phyloP scores from a whole-genome alignment of 208 protist genomes.

The Polymyxa betae region DNA sequence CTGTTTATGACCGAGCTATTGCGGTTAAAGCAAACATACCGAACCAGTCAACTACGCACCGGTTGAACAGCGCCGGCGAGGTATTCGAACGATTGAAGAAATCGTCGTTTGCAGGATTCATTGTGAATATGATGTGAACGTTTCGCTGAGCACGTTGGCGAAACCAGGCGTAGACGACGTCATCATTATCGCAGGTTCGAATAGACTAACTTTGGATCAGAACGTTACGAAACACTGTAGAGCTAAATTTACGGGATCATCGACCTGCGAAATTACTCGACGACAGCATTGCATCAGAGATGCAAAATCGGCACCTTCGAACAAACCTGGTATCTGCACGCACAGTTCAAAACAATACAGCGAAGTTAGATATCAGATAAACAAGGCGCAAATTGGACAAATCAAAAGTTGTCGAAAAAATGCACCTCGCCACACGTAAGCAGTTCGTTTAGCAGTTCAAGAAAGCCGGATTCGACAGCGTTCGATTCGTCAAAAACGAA shows the following conservation, averaged over 20 bases:
- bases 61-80: conserved; percentile 98
- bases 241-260: neutral
- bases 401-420: no score
- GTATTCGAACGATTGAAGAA: conserved; percentile 90
- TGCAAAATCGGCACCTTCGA: conserved; percentile 55
- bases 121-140: conserved; percentile 98
- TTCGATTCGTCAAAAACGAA: conserved; percentile 99
- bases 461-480: conserved; percentile 94
- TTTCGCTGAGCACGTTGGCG: conserved; percentile 90
- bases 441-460: conserved; percentile 99
- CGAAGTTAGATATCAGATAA: no score
- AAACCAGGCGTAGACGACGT: conserved; percentile 81
- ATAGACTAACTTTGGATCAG: neutral
- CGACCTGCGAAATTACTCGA: neutral
- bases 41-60: conserved; percentile 99
- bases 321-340: conserved; percentile 58
- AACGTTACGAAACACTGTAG: neutral
- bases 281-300: conserved; percentile 57
- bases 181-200: conserved; percentile 59
- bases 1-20: no score
- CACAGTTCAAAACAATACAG: no score
- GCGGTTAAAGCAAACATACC: conserved; percentile 67
- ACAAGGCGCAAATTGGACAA: no score
- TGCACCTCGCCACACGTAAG: conserved; percentile 96
- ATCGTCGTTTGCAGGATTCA: conserved; percentile 95